Evolutionary conservation across 2,329 filamentous ascomycete genomes (phyloP).

Genomic region (Curvularia lunata): DNA sequence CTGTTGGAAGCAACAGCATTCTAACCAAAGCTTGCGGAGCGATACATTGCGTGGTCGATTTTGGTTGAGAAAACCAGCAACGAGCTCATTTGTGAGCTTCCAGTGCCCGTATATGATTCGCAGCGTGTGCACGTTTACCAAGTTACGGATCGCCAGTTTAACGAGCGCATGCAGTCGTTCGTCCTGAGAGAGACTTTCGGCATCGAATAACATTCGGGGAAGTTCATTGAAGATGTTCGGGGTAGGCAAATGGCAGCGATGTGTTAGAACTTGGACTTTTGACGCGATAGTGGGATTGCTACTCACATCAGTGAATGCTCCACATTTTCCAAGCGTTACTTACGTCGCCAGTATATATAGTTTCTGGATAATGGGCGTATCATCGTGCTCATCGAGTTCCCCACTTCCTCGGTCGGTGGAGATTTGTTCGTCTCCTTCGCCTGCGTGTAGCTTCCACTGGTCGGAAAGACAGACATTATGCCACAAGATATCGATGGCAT

Average conservation of each 20-base stretch:
- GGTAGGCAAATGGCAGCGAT: slow-evolving; percentile 55
- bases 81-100: slow-evolving; percentile 48
- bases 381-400: slow-evolving; percentile 44
- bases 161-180: slow-evolving; percentile 50
- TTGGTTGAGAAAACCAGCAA: slow-evolving; percentile 51
- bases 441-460: slow-evolving; percentile 40
- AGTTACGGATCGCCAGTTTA: slow-evolving; percentile 46
- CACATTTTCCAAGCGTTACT: slow-evolving; percentile 5
- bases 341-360: slow-evolving; percentile 52
- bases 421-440: slow-evolving; percentile 19
- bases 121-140: slow-evolving; percentile 54
- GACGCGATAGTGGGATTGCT: slow-evolving; percentile 51
- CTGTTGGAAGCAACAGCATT: slow-evolving; percentile 50
- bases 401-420: slow-evolving; percentile 23
- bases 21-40: slow-evolving; percentile 54
- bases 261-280: slow-evolving; percentile 53
- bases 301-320: slow-evolving; percentile 16
- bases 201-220: slow-evolving; percentile 49
- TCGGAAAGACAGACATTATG: slow-evolving; percentile 51
- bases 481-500: slow-evolving; percentile 51
- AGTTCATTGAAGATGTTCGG: slow-evolving; percentile 55
- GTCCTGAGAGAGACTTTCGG: slow-evolving; percentile 50
- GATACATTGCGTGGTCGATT: slow-evolving; percentile 34
- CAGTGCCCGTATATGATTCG: slow-evolving; percentile 55
- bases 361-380: slow-evolving; percentile 54